Evolutionary conservation across 805 yeast species (phyloP).

Genomic region (Candida adriatica): DNA sequence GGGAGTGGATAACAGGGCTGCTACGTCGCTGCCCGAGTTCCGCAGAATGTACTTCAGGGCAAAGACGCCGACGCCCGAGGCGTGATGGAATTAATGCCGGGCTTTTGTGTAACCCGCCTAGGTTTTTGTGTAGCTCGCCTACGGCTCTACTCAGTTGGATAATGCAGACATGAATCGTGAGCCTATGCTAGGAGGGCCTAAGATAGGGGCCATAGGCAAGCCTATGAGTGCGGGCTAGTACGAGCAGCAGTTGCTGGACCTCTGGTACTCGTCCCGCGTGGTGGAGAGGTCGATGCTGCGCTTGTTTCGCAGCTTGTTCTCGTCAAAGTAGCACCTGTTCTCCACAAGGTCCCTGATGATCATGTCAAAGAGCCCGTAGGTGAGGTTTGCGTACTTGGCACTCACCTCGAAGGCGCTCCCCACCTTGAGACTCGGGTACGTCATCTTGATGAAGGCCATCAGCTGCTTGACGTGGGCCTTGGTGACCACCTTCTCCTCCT

Average conservation of each 20-base stretch:
- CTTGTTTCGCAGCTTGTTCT: conserved; percentile 19
- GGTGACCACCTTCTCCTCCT: conserved; percentile 30
- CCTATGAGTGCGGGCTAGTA: conserved; percentile 11
- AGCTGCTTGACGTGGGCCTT: conserved; percentile 32
- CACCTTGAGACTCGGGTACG: conserved; percentile 26
- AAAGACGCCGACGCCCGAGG: conserved; percentile 10
- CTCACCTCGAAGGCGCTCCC: conserved; percentile 41
- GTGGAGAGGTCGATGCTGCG: conserved; percentile 23
- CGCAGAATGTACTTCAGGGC: conserved; percentile 23
- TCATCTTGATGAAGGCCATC: conserved; percentile 25
- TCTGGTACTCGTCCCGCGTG: conserved; percentile 18
- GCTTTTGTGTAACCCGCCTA: too few species aligned
- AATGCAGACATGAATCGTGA: too few species aligned
- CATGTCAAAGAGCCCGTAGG: conserved; percentile 31
- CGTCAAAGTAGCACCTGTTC: conserved; percentile 32
- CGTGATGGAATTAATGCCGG: too few species aligned
- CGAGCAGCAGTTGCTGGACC: conserved; percentile 19
- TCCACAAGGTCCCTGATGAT: conserved; percentile 35
- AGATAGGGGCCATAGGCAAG: conserved; percentile 7
- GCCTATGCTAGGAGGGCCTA: too few species aligned
- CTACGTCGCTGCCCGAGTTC: conserved; percentile 22
- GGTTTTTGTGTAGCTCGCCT: too few species aligned
- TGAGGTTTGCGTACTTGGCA: conserved; percentile 34
- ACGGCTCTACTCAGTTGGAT: too few species aligned
- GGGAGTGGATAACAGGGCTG: conserved; percentile 37